Evolutionary conservation across 345 rosid species (phyloP).

Genomic region (Populus nigra): DNA sequence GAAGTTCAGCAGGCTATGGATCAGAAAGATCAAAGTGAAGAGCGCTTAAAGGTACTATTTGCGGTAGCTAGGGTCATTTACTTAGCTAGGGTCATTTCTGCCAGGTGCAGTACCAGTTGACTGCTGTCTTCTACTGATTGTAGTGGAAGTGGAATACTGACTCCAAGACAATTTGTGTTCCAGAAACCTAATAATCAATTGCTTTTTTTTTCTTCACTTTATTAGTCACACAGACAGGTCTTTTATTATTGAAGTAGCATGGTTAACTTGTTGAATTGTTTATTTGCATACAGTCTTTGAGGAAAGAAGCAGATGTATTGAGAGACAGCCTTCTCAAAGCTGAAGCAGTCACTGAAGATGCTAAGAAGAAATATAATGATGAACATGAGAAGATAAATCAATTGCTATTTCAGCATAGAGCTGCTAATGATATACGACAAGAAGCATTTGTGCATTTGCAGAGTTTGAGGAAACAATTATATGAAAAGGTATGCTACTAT

Average conservation of each 20-base stretch:
- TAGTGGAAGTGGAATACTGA: too few species aligned
- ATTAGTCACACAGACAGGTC: background rate
- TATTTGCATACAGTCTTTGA: slow-evolving; percentile 44
- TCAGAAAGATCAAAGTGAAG: slow-evolving; percentile 61
- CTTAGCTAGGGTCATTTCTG: background rate
- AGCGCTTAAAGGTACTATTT: slow-evolving; percentile 65
- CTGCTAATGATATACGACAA: slow-evolving; percentile 69
- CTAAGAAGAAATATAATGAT: slow-evolving; percentile 44
- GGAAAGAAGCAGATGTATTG: slow-evolving; percentile 64
- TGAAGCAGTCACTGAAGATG: slow-evolving; percentile 56
- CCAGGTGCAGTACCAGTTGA: too few species aligned
- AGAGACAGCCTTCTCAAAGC: slow-evolving; percentile 52
- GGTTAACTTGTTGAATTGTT: slow-evolving; percentile 4
- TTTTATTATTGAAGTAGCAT: background rate
- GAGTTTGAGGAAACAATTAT: slow-evolving; percentile 48
- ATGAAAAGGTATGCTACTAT: slow-evolving; percentile 54
- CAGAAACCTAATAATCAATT: background rate
- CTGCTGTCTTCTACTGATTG: too few species aligned
- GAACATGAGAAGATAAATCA: slow-evolving; percentile 42
- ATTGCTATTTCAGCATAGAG: slow-evolving; percentile 45
- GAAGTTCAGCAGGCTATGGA: slow-evolving; percentile 61
- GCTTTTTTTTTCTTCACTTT: background rate
- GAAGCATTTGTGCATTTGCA: slow-evolving; percentile 58
- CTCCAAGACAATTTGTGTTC: too few species aligned
- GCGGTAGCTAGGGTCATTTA: background rate